Evolutionary conservation across 164 flowering plant species (phyloP).

Genomic region (Sedum album): DNA sequence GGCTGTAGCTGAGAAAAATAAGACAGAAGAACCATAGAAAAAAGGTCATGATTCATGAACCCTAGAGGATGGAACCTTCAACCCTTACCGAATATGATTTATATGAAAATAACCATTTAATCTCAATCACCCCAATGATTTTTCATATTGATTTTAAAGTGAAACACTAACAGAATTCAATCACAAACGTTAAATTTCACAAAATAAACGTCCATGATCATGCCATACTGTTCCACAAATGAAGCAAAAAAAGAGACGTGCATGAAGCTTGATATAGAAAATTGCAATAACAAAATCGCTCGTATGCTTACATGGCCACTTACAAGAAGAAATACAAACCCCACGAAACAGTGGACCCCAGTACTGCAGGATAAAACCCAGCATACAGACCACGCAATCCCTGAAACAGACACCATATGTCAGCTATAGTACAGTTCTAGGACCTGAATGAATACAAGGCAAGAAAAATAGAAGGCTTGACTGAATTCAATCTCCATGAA

Average conservation of each 20-base stretch:
- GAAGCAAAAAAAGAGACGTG: neutral
- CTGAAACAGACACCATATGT: slow-evolving; percentile 27
- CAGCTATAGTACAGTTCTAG: neutral
- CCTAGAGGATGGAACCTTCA: slow-evolving; percentile 1
- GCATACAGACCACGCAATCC: slow-evolving; percentile 92
- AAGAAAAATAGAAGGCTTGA: neutral
- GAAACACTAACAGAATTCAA: too few species aligned
- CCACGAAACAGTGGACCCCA: slow-evolving; percentile 91
- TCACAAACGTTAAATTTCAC: too few species aligned
- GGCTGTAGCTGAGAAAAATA: slow-evolving; percentile 51
- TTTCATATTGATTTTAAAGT: too few species aligned
- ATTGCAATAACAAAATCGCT: neutral
- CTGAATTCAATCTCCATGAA: neutral
- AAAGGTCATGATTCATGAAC: neutral
- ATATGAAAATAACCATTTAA: too few species aligned
- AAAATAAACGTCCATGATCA: too few species aligned
- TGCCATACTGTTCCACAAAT: too few species aligned
- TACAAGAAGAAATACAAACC: slow-evolving; percentile 88
- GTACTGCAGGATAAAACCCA: slow-evolving; percentile 80
- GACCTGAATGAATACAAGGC: neutral
- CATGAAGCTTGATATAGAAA: neutral
- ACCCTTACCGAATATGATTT: too few species aligned
- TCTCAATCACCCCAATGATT: too few species aligned
- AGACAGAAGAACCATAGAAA: neutral
- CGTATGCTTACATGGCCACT: slow-evolving; percentile 19